Evolutionary conservation across 2,329 filamentous ascomycete genomes (phyloP), one percentile per base, ranked within the genome.

Genomic region (Cladosporium sp.): DNA sequence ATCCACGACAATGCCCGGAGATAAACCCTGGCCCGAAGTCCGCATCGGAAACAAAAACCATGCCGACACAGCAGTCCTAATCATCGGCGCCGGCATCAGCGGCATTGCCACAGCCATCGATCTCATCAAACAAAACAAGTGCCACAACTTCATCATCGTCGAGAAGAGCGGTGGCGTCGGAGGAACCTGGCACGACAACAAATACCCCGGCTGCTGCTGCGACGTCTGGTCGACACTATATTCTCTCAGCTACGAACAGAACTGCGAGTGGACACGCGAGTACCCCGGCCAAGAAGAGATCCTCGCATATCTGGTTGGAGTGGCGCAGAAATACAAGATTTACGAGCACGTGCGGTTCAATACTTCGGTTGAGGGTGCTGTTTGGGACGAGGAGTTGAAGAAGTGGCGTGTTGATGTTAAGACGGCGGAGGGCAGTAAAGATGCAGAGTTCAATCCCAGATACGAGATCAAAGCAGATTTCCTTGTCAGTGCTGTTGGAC

Each of bases 241-340:
- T 76, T 85, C 81, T 51, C 88, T 83, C 73, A 87, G 84, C 6
- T 89, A 88, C 69, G 85, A 84, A 39, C 85, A 86, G 60, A 88
- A 87, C 61, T 77, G 84, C 2, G 78, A 83, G 68, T 87, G 86
- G 86, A 82, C 83, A 0, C 76, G 84, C 21, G 80, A 86, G 63
- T 88, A 86, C 69, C 83, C 86, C 0, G 83, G 84, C 0, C 86
- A 88, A 69, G 84, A 87, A 71, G 86, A 88, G 71, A 86, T 88
- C 23, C 77, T 85, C 36, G 79, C 83, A 25, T 88, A 88, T 68
- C 78, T 88, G 2, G 79, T 82, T 56, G 74, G 76, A 1, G 76
- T 86, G 14, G 85, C 85, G 5, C 78, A 83, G 65, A 83, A 86
- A 66, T 84, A 84, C 70, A 75, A 81, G 7, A 79, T 88, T 0